Base-by-base conservation (phyloP, 352 stramenopile species). In the Peronospora destructor region DNA sequence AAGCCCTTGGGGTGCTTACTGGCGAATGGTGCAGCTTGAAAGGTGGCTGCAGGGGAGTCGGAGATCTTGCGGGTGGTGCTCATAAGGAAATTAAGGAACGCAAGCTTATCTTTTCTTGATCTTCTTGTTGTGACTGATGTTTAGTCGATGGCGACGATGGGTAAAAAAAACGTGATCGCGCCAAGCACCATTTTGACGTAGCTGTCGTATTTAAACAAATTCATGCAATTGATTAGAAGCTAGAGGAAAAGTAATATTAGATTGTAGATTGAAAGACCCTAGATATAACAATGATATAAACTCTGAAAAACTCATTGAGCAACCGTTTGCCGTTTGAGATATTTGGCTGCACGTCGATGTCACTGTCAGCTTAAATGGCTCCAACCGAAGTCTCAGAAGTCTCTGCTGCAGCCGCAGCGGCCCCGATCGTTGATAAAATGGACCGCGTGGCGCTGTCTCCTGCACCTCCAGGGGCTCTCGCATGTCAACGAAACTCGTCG, bases 1-100 rank as follows among this genome's bases (percentile, higher is more conserved):
- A 91, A 91, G 39, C 80, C 80, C 53, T 87, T 70, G 16, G 80
- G 80, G 64, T 91, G 80, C 49, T 91, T 91, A 19, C 63, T 58
- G 48, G 85, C 70, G 59, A 88, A 91, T 16, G 80, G 80, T 14
- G 80, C 77, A 40, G 74, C 59, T 60, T 67, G 56, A 64, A 83
- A 86, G 35, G 57, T 57, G 28, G 57, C 56, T 16, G 45, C 42
- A 13, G 57, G 61, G 4, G 57, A 64, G 49, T 71, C 52, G 8
- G 64, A 41, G 11, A 41, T 56, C 53, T 59, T 56, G 52, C 49
- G 25, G 10, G 14, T 23, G 42, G 41, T 17, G 32, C 45, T 62
- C 56, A 67, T 67, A 42, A 30, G 10, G 35, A 56, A 38, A 45
- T 12, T 17, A 42, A 35, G n/a, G n/a, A n/a, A n/a, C n/a, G n/a